phyloP scores from a whole-genome alignment of 441 rosid species.

The Breynia disticha region DNA sequence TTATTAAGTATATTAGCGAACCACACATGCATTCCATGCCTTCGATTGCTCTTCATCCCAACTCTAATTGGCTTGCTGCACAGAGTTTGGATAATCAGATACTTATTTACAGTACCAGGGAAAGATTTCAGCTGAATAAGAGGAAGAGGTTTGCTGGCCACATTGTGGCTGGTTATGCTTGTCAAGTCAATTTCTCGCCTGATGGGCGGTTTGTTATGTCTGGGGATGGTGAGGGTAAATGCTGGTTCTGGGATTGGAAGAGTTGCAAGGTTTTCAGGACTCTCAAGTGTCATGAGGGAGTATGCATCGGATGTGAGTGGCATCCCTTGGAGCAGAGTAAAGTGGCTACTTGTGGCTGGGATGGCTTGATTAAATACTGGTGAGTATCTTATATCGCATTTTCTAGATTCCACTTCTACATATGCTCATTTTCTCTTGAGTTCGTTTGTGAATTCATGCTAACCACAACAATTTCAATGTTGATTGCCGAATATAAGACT shows the following conservation, averaged over 20 bases:
- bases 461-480: neutral
- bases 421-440: no score
- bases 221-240: constrained; percentile 96
- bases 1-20: constrained; percentile 97
- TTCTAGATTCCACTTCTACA: no score
- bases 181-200: constrained; percentile 97
- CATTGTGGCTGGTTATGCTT: constrained; percentile 88
- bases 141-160: constrained; percentile 98
- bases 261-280: constrained; percentile 91
- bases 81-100: constrained; percentile 99
- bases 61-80: constrained; percentile 92
- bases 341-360: constrained; percentile 99
- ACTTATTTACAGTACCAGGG: constrained; percentile 81
- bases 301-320: constrained; percentile 90
- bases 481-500: no score
- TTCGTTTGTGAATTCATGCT: no score
- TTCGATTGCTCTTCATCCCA: constrained; percentile 82
- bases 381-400: no score
- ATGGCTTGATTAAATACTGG: constrained; percentile 98
- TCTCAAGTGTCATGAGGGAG: constrained; percentile 84
- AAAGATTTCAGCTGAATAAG: constrained; percentile 95
- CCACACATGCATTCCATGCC: constrained; percentile 99
- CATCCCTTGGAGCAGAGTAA: constrained; percentile 98
- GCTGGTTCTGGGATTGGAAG: constrained; percentile 99
- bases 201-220: constrained; percentile 99